Conservation (phyloP, 257 asterid genomes). For the Ocimum tenuiflorum region DNA sequence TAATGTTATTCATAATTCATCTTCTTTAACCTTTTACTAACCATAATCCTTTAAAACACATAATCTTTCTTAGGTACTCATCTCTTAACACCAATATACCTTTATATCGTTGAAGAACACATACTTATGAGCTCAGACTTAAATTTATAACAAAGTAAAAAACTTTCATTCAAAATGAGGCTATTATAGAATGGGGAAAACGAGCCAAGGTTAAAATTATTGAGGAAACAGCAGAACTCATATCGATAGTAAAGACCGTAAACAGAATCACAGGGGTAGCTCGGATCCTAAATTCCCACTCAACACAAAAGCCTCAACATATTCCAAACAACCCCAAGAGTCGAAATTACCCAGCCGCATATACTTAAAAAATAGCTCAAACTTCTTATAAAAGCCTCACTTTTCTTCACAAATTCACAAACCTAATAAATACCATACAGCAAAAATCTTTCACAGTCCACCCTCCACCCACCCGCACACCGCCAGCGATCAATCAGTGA, state of each 20-base stretch:
- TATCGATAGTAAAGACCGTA: background rate
- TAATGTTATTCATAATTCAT: too few relatives aligned
- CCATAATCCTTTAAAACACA: background rate
- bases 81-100: background rate
- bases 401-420: background rate
- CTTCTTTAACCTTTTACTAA: background rate
- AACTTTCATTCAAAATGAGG: background rate
- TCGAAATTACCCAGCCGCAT: background rate
- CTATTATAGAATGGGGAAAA: background rate
- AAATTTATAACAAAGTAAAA: background rate
- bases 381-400: background rate
- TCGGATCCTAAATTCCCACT: background rate
- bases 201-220: background rate
- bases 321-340: background rate
- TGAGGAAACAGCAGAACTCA: background rate
- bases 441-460: background rate
- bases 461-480: too few relatives aligned
- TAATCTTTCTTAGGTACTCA: too few relatives aligned
- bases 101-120: background rate
- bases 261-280: background rate
- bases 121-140: background rate
- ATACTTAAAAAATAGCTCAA: conserved; percentile 11
- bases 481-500: conserved; percentile 7
- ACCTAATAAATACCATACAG: background rate
- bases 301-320: background rate